A percentile compares a stretch with the other conserved stretches of the same genome.
phyloP scores from a whole-genome alignment of 2,329 filamentous ascomycete genomes.

The Trichoderma koningiopsis region DNA sequence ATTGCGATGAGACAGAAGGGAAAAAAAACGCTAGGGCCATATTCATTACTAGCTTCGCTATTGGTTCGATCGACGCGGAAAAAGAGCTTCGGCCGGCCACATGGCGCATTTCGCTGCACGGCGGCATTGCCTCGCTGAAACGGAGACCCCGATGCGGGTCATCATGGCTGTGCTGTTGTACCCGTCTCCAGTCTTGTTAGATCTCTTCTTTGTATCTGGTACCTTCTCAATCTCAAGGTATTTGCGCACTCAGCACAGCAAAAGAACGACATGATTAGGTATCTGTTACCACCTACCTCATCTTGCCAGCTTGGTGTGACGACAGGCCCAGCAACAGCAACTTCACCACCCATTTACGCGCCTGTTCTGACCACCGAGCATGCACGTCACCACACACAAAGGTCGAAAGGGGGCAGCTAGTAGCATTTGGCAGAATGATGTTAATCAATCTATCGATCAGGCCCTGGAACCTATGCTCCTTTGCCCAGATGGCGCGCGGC shows the following conservation, averaged over 20 bases:
- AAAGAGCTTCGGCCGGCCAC: slow-evolving; percentile 5
- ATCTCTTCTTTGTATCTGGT: neutral
- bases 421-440: neutral
- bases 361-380: neutral
- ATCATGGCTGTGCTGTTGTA: slow-evolving; percentile 24
- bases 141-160: slow-evolving; percentile 26
- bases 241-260: neutral
- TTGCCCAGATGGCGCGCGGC: slow-evolving; percentile 7
- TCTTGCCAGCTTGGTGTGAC: neutral
- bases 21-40: slow-evolving; percentile 2
- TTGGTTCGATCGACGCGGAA: slow-evolving; percentile 13
- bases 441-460: neutral
- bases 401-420: neutral
- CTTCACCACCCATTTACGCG: neutral
- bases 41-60: neutral
- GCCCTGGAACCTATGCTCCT: neutral
- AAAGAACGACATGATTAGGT: neutral
- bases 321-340: neutral
- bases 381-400: neutral
- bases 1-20: neutral
- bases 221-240: neutral
- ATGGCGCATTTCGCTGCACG: slow-evolving; percentile 10
- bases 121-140: slow-evolving; percentile 16
- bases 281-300: neutral
- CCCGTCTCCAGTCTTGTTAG: neutral